A percentile compares a stretch with the other conserved stretches of the same genome.
Evolutionary conservation across 257 asterid genomes (phyloP).

Genomic region (Fraxinus americana): DNA sequence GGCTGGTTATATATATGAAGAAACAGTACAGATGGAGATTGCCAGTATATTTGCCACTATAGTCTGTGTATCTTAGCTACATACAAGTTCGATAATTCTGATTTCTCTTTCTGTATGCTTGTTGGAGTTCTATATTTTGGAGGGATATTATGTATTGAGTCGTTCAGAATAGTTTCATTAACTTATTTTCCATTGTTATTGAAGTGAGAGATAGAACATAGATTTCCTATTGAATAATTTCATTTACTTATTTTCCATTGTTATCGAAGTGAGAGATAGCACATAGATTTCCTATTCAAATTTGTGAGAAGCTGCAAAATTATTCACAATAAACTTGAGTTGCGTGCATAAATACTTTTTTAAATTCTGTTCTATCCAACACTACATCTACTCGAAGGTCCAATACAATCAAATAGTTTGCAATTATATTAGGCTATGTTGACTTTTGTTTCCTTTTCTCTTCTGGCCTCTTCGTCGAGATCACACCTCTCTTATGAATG

Average conservation of each 20-base stretch:
- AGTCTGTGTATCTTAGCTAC: conserved; percentile 1
- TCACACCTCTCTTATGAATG: not conserved
- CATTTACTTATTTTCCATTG: not conserved
- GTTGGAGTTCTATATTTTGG: conserved; percentile 16
- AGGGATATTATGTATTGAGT: not conserved
- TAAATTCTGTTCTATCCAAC: not conserved
- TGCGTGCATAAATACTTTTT: not conserved
- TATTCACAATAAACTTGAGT: conserved; percentile 2
- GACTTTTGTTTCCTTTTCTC: not conserved
- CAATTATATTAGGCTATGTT: not conserved
- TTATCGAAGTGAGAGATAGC: not conserved
- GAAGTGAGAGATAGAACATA: not conserved
- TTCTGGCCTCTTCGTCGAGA: not conserved
- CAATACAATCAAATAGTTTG: not conserved
- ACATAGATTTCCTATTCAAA: not conserved
- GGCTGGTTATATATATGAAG: not conserved
- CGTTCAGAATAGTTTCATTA: not conserved
- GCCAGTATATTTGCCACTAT: conserved; percentile 17
- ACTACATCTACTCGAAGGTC: not conserved
- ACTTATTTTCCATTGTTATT: conserved; percentile 4
- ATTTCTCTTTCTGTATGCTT: conserved; percentile 15
- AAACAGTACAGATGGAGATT: conserved; percentile 19
- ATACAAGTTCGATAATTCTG: conserved; percentile 2
- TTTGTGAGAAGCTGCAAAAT: conserved; percentile 8
- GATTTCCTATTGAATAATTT: not conserved